A percentile compares a stretch with the other conserved stretches of the same genome.
These are phyloP conservation scores for Grammothele lineata DNA, from an alignment of 768 basidiomycete genomes.

Conservation along the genomic window DNA sequence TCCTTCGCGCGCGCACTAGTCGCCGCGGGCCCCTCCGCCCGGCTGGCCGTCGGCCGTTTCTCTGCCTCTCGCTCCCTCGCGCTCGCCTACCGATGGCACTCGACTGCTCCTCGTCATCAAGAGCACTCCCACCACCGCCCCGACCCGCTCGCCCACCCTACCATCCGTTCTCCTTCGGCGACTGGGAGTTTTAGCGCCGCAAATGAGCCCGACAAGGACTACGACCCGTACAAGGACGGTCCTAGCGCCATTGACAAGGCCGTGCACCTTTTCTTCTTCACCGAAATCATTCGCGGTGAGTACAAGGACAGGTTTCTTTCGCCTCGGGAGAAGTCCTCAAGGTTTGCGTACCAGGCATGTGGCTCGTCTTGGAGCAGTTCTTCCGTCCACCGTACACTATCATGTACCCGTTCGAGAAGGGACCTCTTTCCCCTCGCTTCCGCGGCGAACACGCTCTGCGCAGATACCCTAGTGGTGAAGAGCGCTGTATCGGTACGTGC, in stretches of 20 bases:
- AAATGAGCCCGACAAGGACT: slow-evolving; percentile 45
- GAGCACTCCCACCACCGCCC: slow-evolving; percentile 19
- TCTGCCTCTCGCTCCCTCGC: slow-evolving; percentile 29
- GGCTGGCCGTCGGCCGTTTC: slow-evolving; percentile 31
- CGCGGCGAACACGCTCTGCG: slow-evolving; percentile 97
- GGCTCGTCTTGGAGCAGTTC: slow-evolving; percentile 91
- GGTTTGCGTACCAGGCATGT: slow-evolving; percentile 69
- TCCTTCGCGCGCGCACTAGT: slow-evolving; percentile 52
- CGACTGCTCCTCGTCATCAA: slow-evolving; percentile 30
- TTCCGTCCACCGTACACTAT: slow-evolving; percentile 97
- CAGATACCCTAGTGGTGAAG: slow-evolving; percentile 95
- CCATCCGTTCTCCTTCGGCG: slow-evolving; percentile 10
- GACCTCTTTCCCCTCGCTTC: slow-evolving; percentile 95
- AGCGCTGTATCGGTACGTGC: slow-evolving; percentile 91
- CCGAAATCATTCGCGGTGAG: slow-evolving; percentile 93
- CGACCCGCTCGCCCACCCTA: too few relatives aligned
- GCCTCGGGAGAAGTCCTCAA: not conserved
- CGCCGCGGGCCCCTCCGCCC: slow-evolving; percentile 48
- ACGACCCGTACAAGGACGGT: slow-evolving; percentile 71
- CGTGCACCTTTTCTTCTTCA: slow-evolving; percentile 95
- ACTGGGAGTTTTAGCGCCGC: slow-evolving; percentile 33
- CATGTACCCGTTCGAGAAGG: slow-evolving; percentile 98
- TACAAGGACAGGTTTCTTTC: slow-evolving; percentile 3
- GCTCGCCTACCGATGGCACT: slow-evolving; percentile 48
- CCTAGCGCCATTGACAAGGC: slow-evolving; percentile 95